Evolutionary conservation across 441 rosid species (phyloP), one percentile per base, ranked within the genome.

Genomic region (Croton setiger): DNA sequence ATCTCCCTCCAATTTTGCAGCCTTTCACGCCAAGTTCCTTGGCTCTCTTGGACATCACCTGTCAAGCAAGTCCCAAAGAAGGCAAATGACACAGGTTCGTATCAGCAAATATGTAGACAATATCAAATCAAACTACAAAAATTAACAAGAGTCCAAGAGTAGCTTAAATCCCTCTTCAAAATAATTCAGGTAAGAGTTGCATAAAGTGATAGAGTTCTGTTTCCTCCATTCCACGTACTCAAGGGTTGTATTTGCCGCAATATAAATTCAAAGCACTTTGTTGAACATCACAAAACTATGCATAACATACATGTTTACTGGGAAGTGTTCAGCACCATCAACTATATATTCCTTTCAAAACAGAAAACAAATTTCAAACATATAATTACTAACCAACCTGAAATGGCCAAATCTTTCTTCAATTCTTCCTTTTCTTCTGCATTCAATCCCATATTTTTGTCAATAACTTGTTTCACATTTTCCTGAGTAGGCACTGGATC

Each of bases 1-100:
- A 91, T 81, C 75, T 82, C 91, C 78, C 87, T 85, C 98, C 98
- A 93, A 14, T 65, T 58, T 47, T 71, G 82, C 68, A 93, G 89
- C 77, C 97, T 88, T 72, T 88, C 90, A 76, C 81, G 91, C 99
- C 97, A 94, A 43, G 86, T 82, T 75, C 84, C 82, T 63, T 65
- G 65, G 66, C 70, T 81, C 69, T 72, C 79, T 45, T 71, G 78
- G 77, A 39, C 80, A 72, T 88, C 83, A 73, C 76, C 93, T 88
- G 79, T 66, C 74, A 74, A 62, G 43, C 64, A 75, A 75, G 57
- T 55, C 79, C 57, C 33, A 60, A 9, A 59, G 53, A 60, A 62
- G 52, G 14, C n/a, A 9, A n/a, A n/a, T n/a, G n/a, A n/a, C n/a
- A n/a, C n/a, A n/a, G n/a, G n/a, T n/a, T n/a, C n/a, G n/a, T n/a